phyloP scores from a whole-genome alignment of 768 basidiomycete genomes.

The Mycena pura region DNA sequence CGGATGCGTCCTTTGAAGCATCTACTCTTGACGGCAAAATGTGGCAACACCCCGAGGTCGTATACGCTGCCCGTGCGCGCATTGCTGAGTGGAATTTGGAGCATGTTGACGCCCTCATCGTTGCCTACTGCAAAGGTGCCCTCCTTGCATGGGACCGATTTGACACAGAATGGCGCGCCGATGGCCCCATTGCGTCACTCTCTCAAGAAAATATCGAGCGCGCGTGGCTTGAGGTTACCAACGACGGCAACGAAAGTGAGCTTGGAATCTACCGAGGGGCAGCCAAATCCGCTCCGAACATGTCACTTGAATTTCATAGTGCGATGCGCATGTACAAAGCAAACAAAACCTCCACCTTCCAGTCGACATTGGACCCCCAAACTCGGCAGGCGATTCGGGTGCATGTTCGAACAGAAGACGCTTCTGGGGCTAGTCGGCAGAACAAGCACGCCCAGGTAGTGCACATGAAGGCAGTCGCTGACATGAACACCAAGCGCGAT shows the following conservation, averaged over 20 bases:
- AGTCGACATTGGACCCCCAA: background rate
- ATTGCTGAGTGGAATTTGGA: background rate
- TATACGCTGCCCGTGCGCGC: slow-evolving; percentile 5
- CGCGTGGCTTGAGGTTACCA: slow-evolving; percentile 26
- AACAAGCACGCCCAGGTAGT: background rate
- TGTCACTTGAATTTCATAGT: slow-evolving; percentile 3
- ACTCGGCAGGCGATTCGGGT: background rate
- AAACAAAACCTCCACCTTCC: background rate
- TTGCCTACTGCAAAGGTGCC: slow-evolving; percentile 7
- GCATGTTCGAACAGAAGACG: background rate
- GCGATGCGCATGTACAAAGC: slow-evolving; percentile 7
- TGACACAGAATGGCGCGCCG: background rate
- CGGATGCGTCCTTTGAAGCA: too few relatives aligned
- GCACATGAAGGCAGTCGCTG: background rate
- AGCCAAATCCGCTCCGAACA: background rate
- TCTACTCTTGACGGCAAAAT: slow-evolving; percentile 7
- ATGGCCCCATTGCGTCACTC: background rate
- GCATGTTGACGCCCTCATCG: slow-evolving; percentile 1
- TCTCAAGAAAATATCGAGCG: background rate
- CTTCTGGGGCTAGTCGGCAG: background rate
- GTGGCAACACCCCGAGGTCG: slow-evolving; percentile 15
- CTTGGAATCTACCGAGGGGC: slow-evolving; percentile 1
- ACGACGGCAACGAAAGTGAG: slow-evolving; percentile 27
- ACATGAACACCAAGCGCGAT: background rate
- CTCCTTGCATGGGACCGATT: background rate